These are phyloP conservation scores for Eutrema yunnanense DNA, from an alignment of 345 rosid genomes.

Conservation along the genomic window DNA sequence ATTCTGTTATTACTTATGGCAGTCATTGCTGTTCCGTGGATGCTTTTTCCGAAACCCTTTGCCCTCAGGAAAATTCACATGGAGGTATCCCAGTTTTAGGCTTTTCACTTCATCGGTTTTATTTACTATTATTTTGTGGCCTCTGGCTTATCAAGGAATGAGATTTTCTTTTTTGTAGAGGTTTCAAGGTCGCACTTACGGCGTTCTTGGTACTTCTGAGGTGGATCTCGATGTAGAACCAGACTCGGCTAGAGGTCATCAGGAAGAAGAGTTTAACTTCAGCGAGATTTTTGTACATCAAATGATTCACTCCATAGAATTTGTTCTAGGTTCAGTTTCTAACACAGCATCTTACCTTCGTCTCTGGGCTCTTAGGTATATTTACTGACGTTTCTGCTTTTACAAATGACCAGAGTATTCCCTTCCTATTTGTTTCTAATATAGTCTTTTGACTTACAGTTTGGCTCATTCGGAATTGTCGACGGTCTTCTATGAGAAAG, in stretches of 20 bases:
- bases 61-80: constrained; percentile 74
- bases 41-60: constrained; percentile 96
- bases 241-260: constrained; percentile 62
- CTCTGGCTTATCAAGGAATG: not conserved
- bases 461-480: constrained; percentile 97
- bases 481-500: constrained; percentile 93
- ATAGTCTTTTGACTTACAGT: constrained; percentile 36
- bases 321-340: constrained; percentile 92
- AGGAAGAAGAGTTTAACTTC: constrained; percentile 85
- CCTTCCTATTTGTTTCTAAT: not conserved
- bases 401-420: not conserved
- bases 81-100: constrained; percentile 47
- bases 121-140: not conserved
- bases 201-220: constrained; percentile 78
- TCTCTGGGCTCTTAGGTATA: constrained; percentile 96
- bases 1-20: constrained; percentile 74
- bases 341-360: constrained; percentile 99
- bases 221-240: constrained; percentile 67
- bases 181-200: constrained; percentile 93
- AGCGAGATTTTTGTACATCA: constrained; percentile 99
- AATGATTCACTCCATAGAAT: constrained; percentile 97
- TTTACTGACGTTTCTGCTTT: not conserved
- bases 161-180: constrained; percentile 38
- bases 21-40: constrained; percentile 87
- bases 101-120: not conserved